Base-by-base conservation (phyloP, 805 yeast species). In the Pichia manshurica region DNA sequence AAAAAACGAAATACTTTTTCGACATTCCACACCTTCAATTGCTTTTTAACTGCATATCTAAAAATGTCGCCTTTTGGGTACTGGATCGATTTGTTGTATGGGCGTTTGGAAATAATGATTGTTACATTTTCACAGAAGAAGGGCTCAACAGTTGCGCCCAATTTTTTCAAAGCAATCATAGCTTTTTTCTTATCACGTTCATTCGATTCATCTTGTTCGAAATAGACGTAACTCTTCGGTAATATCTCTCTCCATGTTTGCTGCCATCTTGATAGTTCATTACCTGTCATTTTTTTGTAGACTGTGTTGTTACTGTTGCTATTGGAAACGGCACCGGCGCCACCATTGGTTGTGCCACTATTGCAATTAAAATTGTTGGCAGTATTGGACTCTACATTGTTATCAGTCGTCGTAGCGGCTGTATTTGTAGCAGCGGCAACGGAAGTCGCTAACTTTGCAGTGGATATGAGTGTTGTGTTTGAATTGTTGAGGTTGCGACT, bases 1-100 rank as follows among this genome's bases (percentile, higher is more conserved):
- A 89, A 72, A 59, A 90, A 90, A 44, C 96, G 69, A 57, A 81
- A 76, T 2, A 90, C 88, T 64, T 90, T 91, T 47, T 87, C 95
- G 57, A 78, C 82, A 35, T 83, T 79, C 96, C 97, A 91, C 21
- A 90, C 84, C 63, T 90, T 87, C 63, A 84, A 77, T 51, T 78
- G 79, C 45, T 73, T 74, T 42, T 70, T 71, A 29, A 67, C 63
- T 5, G 90, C 95, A 52, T 79, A 75, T 45, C 76, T 71, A 55
- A 88, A 75, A 8, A 87, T 79, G 61, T 90, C 95, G 49, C 77
- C 64, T 56, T 65, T 52, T 61, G 66, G 71, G 60, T 81, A 77
- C 12, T 62, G 71, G 36, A 56, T 60, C 51, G 53, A 57, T 49
- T 73, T 53, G 56, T 71, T 63, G 61, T 69, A 68, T 42, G 72